phyloP scores from a whole-genome alignment of 176 grass and related monocot species.

The bread wheat (Triticum aestivum) region DNA sequence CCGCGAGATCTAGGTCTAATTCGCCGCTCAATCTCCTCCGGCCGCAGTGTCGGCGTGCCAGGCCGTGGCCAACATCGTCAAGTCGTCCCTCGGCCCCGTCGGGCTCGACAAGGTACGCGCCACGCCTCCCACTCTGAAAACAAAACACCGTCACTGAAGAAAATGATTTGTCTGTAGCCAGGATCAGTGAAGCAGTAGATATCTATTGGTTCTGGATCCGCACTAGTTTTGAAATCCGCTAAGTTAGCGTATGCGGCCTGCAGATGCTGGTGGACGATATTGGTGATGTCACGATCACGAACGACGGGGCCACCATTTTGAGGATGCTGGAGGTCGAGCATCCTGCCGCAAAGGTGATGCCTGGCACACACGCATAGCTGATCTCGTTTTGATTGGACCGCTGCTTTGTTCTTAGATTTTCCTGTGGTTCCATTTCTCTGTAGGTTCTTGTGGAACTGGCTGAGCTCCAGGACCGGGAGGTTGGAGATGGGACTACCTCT shows the following conservation, averaged over 20 bases:
- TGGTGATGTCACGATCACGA: constrained; percentile 94
- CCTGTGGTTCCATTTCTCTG: background rate
- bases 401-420: background rate
- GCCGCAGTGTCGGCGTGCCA: constrained; percentile 76
- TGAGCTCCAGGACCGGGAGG: constrained; percentile 91
- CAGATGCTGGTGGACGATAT: constrained; percentile 96
- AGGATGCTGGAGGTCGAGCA: constrained; percentile 96
- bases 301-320: constrained; percentile 87
- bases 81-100: constrained; percentile 81
- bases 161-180: too few species aligned
- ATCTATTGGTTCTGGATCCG: too few species aligned
- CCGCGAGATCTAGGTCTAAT: constrained; percentile 30
- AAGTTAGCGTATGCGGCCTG: constrained; percentile 8
- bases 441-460: constrained; percentile 96
- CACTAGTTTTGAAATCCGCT: background rate
- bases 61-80: constrained; percentile 90
- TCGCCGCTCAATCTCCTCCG: background rate
- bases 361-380: background rate
- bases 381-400: background rate
- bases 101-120: constrained; percentile 79
- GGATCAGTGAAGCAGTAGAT: background rate
- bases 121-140: too few species aligned
- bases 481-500: constrained; percentile 91
- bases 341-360: constrained; percentile 67
- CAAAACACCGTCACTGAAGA: too few species aligned